Conservation (phyloP, 2,329 filamentous ascomycete species). For the Fusarium odoratissimum region DNA sequence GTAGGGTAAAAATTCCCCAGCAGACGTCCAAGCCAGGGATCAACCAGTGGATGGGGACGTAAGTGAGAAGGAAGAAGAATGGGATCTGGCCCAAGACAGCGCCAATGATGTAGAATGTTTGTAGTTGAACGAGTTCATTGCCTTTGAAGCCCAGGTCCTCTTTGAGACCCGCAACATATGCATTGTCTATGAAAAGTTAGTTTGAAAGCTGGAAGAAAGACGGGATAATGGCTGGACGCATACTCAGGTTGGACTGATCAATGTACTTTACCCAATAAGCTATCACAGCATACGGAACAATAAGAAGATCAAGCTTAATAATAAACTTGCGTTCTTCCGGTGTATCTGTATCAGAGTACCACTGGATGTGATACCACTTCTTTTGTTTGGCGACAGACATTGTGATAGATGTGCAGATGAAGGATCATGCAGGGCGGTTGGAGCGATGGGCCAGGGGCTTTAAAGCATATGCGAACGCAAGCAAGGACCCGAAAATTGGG, state of each 20-base stretch:
- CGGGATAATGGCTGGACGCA: accelerated
- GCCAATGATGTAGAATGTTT: conserved; percentile 61
- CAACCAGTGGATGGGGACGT: conserved; percentile 59
- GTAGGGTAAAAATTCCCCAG: conserved; percentile 68
- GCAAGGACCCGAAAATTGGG: background rate
- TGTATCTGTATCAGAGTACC: conserved; percentile 23
- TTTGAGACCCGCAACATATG: conserved; percentile 65
- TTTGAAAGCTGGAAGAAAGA: background rate
- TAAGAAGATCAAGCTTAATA: conserved; percentile 65
- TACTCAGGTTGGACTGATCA: conserved; percentile 44
- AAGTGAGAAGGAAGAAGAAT: conserved; percentile 62
- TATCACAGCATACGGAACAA: conserved; percentile 46
- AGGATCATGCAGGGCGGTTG: background rate
- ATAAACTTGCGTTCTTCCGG: conserved; percentile 32
- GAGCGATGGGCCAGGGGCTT: background rate
- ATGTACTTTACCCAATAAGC: conserved; percentile 46
- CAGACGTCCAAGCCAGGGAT: conserved; percentile 63
- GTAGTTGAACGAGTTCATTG: conserved; percentile 66
- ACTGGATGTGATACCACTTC: conserved; percentile 28
- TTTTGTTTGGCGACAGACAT: conserved; percentile 15
- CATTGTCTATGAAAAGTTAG: conserved; percentile 56
- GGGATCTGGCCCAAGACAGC: conserved; percentile 64
- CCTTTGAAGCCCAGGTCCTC: conserved; percentile 63
- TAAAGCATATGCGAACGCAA: background rate
- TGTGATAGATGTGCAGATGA: background rate